A percentile compares a stretch with the other conserved stretches of the same genome.
Evolutionary conservation across 345 rosid genomes (phyloP).

Genomic region (Ricinus communis): DNA sequence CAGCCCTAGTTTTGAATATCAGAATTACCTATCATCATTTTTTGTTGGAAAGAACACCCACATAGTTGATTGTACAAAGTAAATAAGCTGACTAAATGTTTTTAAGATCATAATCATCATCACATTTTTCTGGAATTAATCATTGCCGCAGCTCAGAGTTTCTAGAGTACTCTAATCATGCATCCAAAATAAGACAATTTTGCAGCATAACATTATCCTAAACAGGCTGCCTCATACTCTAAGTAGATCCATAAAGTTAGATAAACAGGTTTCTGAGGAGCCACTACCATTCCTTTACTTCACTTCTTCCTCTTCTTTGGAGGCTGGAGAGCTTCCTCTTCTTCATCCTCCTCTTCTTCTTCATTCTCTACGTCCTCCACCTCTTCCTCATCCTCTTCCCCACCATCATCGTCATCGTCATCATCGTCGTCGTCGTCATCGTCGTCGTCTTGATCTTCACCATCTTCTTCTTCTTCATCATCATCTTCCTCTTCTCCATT

Average conservation of each 20-base stretch:
- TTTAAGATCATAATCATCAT: conserved; percentile 21
- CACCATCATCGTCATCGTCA: conserved; percentile 37
- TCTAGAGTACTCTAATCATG: conserved; percentile 29
- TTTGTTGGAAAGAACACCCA: too few species aligned
- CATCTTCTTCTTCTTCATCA: conserved; percentile 30
- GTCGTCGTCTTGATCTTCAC: conserved; percentile 15
- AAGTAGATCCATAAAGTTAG: conserved; percentile 26
- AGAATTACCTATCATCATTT: too few species aligned
- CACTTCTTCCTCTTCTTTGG: conserved; percentile 97
- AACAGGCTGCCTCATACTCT: conserved; percentile 17
- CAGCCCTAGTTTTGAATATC: too few species aligned
- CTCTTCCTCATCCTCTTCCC: conserved; percentile 39
- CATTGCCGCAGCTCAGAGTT: conserved; percentile 31
- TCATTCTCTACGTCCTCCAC: conserved; percentile 41
- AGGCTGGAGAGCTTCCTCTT: conserved; percentile 82
- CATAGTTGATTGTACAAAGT: too few species aligned
- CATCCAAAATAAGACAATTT: conserved; percentile 22
- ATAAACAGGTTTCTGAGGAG: conserved; percentile 27
- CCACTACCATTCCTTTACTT: conserved; percentile 21
- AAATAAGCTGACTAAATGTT: conserved; percentile 6
- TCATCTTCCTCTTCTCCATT: conserved; percentile 51
- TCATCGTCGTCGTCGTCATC: conserved; percentile 35
- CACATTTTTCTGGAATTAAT: conserved; percentile 20
- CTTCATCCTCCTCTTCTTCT: conserved; percentile 71
- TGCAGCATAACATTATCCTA: conserved; percentile 30